These are phyloP conservation scores for Mallotus nudiflorus DNA, from an alignment of 345 rosid species.

Conservation along the genomic window DNA sequence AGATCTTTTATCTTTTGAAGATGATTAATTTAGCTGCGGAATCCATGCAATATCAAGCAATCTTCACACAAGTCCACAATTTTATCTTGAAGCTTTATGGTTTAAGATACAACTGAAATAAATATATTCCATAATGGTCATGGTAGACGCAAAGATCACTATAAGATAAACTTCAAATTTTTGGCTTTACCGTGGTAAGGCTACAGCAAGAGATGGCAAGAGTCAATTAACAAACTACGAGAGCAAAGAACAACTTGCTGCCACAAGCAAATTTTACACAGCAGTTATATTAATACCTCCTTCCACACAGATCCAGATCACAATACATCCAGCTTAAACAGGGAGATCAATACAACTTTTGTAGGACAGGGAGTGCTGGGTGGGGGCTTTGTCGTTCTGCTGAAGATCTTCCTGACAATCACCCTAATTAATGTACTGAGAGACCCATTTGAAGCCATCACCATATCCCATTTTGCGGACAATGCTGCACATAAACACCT, in stretches of 20 bases:
- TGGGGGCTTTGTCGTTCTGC: conserved; percentile 10
- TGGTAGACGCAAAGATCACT: neutral
- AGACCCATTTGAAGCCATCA: conserved; percentile 74
- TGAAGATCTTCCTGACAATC: neutral
- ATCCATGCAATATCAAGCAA: neutral
- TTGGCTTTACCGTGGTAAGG: neutral
- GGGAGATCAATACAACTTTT: conserved; percentile 16
- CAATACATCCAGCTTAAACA: conserved; percentile 31
- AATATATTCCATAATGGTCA: neutral
- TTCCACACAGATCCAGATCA: conserved; percentile 40
- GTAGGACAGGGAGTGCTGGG: neutral
- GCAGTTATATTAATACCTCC: conserved; percentile 27
- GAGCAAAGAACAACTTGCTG: conserved; percentile 18
- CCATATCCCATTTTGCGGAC: conserved; percentile 89
- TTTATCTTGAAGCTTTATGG: neutral
- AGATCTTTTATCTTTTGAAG: neutral
- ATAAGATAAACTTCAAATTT: conserved; percentile 1
- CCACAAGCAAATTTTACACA: conserved; percentile 41
- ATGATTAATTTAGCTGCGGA: neutral
- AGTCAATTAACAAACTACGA: conserved; percentile 26
- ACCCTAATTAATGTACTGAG: conserved; percentile 62
- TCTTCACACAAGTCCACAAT: neutral
- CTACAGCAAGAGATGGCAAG: conserved; percentile 3
- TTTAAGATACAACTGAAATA: conserved; percentile 7
- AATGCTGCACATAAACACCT: conserved; percentile 83